Conservation (phyloP, 192 early-diverging fungal species). For the Umbelopsis ramanniana region DNA sequence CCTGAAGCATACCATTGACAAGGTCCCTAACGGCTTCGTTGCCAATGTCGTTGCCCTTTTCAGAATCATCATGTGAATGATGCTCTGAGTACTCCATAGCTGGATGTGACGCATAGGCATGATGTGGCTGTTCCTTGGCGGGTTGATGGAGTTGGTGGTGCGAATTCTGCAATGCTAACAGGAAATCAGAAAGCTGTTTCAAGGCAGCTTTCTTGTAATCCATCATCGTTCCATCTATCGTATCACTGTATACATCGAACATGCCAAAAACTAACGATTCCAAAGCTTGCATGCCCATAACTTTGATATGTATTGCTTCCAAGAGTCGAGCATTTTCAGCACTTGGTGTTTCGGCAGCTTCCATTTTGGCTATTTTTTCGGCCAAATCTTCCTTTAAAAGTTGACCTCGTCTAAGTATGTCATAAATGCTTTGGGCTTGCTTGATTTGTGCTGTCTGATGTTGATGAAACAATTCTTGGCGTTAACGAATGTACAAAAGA, state of each 20-base stretch:
- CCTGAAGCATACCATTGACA: conserved; percentile 42
- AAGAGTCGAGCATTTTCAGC: background rate
- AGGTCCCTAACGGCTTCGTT: conserved; percentile 35
- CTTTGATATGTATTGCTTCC: conserved; percentile 15
- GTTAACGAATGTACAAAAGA: no score
- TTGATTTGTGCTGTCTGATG: conserved; percentile 3
- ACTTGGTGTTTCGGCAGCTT: background rate
- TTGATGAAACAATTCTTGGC: background rate
- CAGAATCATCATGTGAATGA: conserved; percentile 19
- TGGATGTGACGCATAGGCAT: background rate
- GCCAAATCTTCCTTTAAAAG: background rate
- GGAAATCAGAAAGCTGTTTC: conserved; percentile 37
- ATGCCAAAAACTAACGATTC: conserved; percentile 36
- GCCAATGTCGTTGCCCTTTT: background rate
- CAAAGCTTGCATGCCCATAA: conserved; percentile 40
- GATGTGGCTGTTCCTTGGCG: background rate
- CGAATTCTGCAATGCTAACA: conserved; percentile 35
- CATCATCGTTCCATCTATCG: conserved; percentile 23
- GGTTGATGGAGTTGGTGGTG: conserved; percentile 24
- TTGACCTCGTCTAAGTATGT: conserved; percentile 5
- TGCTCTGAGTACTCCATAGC: conserved; percentile 17
- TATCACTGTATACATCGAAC: conserved; percentile 34
- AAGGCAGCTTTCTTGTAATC: conserved; percentile 36
- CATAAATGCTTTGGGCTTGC: conserved; percentile 9
- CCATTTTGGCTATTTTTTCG: background rate